Base-by-base conservation (phyloP, 352 stramenopile genomes). In the Pythium pectinolyticum region DNA sequence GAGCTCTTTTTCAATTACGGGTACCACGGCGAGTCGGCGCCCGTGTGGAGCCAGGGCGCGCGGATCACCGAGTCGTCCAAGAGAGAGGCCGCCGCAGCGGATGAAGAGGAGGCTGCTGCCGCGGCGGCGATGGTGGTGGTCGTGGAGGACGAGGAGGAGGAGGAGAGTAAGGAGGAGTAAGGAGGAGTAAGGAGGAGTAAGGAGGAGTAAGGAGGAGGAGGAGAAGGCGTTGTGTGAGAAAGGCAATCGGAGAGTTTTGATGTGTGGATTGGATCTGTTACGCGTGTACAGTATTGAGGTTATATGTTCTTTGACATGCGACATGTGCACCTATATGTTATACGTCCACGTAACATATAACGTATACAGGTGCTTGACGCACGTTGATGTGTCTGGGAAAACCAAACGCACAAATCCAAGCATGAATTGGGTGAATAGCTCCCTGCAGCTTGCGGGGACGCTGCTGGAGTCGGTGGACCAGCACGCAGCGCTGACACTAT, bases 381-480 rank as follows among this genome's bases (percentile, higher is more conserved):
- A 30, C 19, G 32, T 22, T 35, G 39, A 34, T 28, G 37, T 48
- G 34, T 30, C 24, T 14, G 19, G 50, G 31, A 34, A 20, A 28
- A 11, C 37, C 9, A 53, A 46, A 28, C 37, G 24, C 17, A 7
- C 17, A 57, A 19, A 15, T 15, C 15, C 27, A 63, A 27, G 31
- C n/a, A 94, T 95, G 86, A 90, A 91, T 63, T 95, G 86, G 84
- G 80, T 94, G 31, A 93, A 73, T 72, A 92, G 78, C 56, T 92
- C 82, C 63, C 74, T 94, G 47, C 82, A 94, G 68, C 65, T 92
- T 19, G 84, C 84, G 47, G 86, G 84, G 25, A 89, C 75, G 52
- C 69, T 95, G 59, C 81, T 95, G 48, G 84, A 95, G 71, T 92
- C 82, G 5, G 86, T 95, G 53, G 86, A 95, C 63, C 84, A 95